Percentiles rank a stretch among this genome's conserved stretches.
These are phyloP conservation scores for Trichoderma arundinaceum DNA, from an alignment of 2,329 filamentous ascomycete species.

Conservation along the genomic window DNA sequence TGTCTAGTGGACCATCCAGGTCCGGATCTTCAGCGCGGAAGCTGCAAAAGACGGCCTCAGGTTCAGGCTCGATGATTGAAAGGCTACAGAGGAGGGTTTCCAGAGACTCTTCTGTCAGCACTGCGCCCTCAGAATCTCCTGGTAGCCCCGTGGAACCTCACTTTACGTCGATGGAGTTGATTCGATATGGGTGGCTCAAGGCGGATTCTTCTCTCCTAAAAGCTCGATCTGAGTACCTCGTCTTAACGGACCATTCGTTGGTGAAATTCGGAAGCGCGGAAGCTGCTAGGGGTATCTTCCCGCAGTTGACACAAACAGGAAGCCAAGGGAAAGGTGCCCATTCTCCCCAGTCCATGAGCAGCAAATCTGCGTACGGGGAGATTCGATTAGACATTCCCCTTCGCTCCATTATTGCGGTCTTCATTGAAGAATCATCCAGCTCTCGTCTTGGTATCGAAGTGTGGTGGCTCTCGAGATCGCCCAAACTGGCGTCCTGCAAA, in stretches of 20 bases:
- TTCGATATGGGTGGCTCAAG: slow-evolving; percentile 56
- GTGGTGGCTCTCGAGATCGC: slow-evolving; percentile 59
- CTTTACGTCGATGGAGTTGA: slow-evolving; percentile 48
- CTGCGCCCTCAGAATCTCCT: slow-evolving; percentile 42
- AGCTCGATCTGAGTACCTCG: slow-evolving; percentile 56
- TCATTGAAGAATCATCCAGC: slow-evolving; percentile 56
- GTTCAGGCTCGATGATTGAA: slow-evolving; percentile 50
- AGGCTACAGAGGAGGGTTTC: slow-evolving; percentile 50
- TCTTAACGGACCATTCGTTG: slow-evolving; percentile 57
- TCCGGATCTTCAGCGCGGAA: slow-evolving; percentile 43
- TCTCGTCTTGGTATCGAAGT: slow-evolving; percentile 60
- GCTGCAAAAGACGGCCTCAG: slow-evolving; percentile 48
- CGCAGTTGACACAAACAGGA: slow-evolving; percentile 47
- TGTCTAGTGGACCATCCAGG: slow-evolving; percentile 43
- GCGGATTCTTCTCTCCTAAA: slow-evolving; percentile 57
- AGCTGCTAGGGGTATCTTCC: slow-evolving; percentile 56
- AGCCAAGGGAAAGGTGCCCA: slow-evolving; percentile 36
- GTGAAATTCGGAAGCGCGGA: slow-evolving; percentile 57
- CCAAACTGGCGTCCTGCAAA: slow-evolving; percentile 53
- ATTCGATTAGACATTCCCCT: slow-evolving; percentile 55
- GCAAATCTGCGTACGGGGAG: slow-evolving; percentile 45
- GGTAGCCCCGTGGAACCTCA: slow-evolving; percentile 42
- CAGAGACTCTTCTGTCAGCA: slow-evolving; percentile 44
- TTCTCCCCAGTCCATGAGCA: slow-evolving; percentile 36
- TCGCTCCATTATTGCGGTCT: slow-evolving; percentile 57